Evolutionary conservation across 1,284 basidiomycete species (phyloP), one percentile per base, ranked within the genome.

Genomic region (Ustilago esculenta): DNA sequence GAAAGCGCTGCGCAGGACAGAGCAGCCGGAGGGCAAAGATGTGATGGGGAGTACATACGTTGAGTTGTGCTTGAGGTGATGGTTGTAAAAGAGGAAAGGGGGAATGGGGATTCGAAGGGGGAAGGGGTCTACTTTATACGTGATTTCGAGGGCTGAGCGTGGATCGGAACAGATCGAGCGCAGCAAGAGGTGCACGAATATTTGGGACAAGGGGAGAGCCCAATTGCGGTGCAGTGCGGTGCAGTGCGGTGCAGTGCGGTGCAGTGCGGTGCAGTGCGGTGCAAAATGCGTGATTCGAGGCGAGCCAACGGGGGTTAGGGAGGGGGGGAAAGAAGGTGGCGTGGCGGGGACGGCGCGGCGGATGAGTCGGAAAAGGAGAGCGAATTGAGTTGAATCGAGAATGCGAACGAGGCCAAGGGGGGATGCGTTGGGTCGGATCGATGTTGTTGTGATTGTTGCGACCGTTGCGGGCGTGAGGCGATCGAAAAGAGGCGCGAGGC

Each of bases 81-180:
- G 65, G 65, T 63, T 54, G 65, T 68, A 46, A 32, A 45, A 50
- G 58, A 53, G 57, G 27, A 63, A 63, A 34, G 34, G 44, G 65
- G 46, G 20, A 20, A 15, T 14, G 32, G n/a, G 44, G 33, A 21
- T 33, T 20, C 34, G 9, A n/a, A 47, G 24, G 46, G 41, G 44
- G 42, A 47, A 44, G 30, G 36, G 45, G 42, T 30, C 42, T 40
- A 35, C 65, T 68, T 68, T 68, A 68, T 68, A 68, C 33, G 59
- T 44, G 36, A 43, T 59, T 66, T 55, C 10, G 48, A 24, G 47
- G 17, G 25, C 32, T 43, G 30, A 47, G 32, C 27, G 23, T 32
- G 37, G 21, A 48, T 43, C 34, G 32, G 35, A 40, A 24, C 25
- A 7, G 11, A 10, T 14, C 18, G 25, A 48, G 43, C 45, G 42